Evolutionary conservation across 1,139 yeast genomes (phyloP), one percentile per base, ranked within the genome.

Genomic region (Lodderomyces margitis): DNA sequence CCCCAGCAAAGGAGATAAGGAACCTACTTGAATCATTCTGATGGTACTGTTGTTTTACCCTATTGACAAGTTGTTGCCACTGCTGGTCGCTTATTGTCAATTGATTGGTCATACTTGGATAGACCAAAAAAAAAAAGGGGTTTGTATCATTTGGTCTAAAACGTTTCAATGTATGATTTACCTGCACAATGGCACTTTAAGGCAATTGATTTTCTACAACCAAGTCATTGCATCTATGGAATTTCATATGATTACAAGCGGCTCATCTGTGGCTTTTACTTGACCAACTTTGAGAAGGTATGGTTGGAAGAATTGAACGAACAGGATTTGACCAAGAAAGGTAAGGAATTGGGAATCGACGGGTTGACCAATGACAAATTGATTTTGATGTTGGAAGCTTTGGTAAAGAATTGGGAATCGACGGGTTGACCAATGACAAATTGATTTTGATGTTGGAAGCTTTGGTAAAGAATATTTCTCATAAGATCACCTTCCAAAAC

Each of bases 1-100:
- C 73, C 0, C 95, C 95, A 4, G 83, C 82, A 14, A 87, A 54
- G 1, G 84, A 66, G 6, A 87, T 68, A 10, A 81, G 48, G 1
- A 80, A 58, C 43, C 88, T 20, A 6, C 25, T 23, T n/a, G 38
- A 21, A 6, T 37, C 39, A 21, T 40, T 30, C 4, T 9, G 17
- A 5, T 28, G 12, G 20, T 39, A 41, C 21, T 41, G 17, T 7
- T 2, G 3, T 11, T 40, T 33, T 1, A 53, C 46, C 33, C 56
- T 27, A 12, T 42, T 35, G 4, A 43, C 46, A 33, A 53, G 38
- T 36, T 35, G 37, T 11, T 43, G 45, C 5, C 41, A 39, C 15
- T 52, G 48, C 7, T 37, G 42, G 2, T 44, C 38, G 21, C 37
- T 24, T 4, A 24, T 16, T 15, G 31, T 35, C 4, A 35, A 9